phyloP scores from a whole-genome alignment of 78 protist species.

The Dictyostelium intermedium region DNA sequence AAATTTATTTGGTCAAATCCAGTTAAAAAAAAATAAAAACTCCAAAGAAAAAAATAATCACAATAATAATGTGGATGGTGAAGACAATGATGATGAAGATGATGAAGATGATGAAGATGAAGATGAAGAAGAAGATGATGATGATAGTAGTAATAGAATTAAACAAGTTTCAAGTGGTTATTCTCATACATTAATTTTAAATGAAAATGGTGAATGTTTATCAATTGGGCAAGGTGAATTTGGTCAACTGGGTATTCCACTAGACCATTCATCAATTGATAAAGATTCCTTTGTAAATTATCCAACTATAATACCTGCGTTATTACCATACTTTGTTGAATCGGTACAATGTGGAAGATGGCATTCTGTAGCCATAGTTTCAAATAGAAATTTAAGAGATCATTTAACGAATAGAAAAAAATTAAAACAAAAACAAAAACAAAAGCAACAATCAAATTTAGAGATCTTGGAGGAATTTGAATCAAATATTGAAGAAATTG shows the following conservation, averaged over 20 bases:
- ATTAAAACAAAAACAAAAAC: neutral
- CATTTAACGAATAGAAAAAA: neutral
- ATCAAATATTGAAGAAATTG: conserved; percentile 10
- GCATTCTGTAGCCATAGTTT: conserved; percentile 15
- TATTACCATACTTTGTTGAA: conserved; percentile 19
- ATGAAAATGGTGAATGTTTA: conserved; percentile 22
- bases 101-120: neutral
- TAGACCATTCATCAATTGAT: neutral
- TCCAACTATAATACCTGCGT: neutral
- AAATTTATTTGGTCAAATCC: neutral
- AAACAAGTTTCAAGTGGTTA: conserved; percentile 31
- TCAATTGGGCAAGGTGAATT: conserved; percentile 52
- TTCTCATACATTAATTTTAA: conserved; percentile 25
- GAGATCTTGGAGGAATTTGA: neutral
- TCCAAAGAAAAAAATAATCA: neutral
- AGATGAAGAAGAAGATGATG: neutral
- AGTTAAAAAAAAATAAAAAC: neutral
- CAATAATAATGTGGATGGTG: neutral
- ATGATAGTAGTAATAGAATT: neutral
- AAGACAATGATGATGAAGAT: neutral
- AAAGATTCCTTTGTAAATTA: neutral
- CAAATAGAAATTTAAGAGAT: neutral
- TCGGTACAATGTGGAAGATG: conserved; percentile 25
- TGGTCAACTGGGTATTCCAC: conserved; percentile 57
- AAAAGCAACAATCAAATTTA: neutral